Conservation (phyloP, 2,329 filamentous ascomycete species). For the Lojkania enalia region DNA sequence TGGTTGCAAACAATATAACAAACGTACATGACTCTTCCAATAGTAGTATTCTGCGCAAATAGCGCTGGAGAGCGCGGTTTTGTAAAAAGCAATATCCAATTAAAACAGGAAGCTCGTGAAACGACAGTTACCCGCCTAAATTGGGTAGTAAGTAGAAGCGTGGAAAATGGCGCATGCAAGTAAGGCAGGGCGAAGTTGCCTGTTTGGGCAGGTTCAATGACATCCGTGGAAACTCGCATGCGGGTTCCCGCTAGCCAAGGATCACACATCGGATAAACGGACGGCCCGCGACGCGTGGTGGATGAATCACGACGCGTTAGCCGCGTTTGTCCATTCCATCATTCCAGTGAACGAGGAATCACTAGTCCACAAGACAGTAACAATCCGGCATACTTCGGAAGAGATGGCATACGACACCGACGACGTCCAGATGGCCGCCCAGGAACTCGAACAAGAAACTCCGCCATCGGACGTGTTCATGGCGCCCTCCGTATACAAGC, state of each 20-base stretch:
- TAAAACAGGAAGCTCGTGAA: too few species aligned
- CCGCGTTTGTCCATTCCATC: neutral
- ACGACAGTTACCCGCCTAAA: too few species aligned
- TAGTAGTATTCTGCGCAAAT: too few species aligned
- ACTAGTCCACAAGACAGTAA: neutral
- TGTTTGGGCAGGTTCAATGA: constrained; percentile 14
- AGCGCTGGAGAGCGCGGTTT: too few species aligned
- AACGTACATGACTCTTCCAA: too few species aligned
- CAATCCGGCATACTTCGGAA: too few species aligned
- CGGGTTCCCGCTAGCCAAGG: constrained; percentile 23
- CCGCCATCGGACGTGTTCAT: constrained; percentile 48
- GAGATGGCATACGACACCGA: constrained; percentile 36
- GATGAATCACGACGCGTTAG: constrained; percentile 7
- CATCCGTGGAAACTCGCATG: constrained; percentile 23
- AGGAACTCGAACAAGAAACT: constrained; percentile 42
- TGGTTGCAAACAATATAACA: too few species aligned
- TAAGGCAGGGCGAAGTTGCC: too few species aligned
- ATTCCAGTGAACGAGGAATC: neutral
- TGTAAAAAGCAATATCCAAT: too few species aligned
- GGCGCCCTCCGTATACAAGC: constrained; percentile 50
- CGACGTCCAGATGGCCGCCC: constrained; percentile 39
- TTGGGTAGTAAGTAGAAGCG: too few species aligned
- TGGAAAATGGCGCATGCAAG: too few species aligned
- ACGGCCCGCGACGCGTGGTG: constrained; percentile 13
- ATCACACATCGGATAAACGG: constrained; percentile 5